phyloP scores from a whole-genome alignment of 2,329 filamentous ascomycete species.

The Curvularia verruculosa region DNA sequence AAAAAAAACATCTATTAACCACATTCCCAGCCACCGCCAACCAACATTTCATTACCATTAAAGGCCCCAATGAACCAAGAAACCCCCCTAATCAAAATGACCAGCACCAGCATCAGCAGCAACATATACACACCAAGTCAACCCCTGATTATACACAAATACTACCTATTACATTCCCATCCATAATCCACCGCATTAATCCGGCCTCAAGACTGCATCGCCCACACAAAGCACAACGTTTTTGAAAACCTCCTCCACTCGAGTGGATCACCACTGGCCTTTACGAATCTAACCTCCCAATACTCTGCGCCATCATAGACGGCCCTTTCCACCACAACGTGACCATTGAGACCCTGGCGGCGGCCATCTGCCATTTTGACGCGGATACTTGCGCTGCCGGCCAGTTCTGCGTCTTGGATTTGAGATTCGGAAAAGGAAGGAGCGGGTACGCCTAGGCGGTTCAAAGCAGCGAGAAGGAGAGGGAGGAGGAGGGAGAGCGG shows the following conservation, averaged over 20 bases:
- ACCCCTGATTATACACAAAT: background rate
- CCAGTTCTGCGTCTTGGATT: slow-evolving; percentile 44
- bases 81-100: background rate
- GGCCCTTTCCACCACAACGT: slow-evolving; percentile 75
- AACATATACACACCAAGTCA: background rate
- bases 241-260: slow-evolving; percentile 99
- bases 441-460: slow-evolving; percentile 82
- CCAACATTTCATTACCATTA: background rate
- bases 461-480: slow-evolving; percentile 79
- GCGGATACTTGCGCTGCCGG: slow-evolving; percentile 68
- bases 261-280: slow-evolving; percentile 92
- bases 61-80: background rate
- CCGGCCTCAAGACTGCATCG: slow-evolving; percentile 70
- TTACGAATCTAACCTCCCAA: slow-evolving; percentile 84
- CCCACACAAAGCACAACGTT: slow-evolving; percentile 87
- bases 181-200: slow-evolving; percentile 11
- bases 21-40: background rate
- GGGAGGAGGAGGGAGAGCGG: slow-evolving; percentile 76
- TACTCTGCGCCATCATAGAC: slow-evolving; percentile 69
- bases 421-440: slow-evolving; percentile 50
- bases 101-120: background rate
- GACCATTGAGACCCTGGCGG: slow-evolving; percentile 74
- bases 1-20: background rate
- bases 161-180: background rate
- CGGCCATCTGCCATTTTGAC: slow-evolving; percentile 77